Evolutionary conservation across 495 filamentous ascomycete genomes (phyloP).

Genomic region (Penicillium pulvis): DNA sequence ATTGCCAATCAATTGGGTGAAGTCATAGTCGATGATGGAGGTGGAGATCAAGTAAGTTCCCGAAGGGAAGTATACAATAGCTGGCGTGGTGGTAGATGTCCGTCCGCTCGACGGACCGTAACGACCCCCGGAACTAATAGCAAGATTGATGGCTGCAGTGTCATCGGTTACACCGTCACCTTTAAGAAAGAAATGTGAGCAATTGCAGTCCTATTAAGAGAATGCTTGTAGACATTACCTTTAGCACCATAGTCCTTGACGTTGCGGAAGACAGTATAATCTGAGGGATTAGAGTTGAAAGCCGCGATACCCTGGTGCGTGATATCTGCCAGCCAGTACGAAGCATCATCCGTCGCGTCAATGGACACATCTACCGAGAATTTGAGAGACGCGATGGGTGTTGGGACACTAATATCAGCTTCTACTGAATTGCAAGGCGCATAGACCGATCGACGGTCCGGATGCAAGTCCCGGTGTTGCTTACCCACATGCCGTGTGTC

Average conservation of each 20-base stretch:
- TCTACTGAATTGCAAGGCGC: not conserved
- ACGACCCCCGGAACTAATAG: constrained; percentile 56
- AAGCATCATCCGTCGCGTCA: constrained; percentile 24
- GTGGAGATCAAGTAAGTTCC: constrained; percentile 62
- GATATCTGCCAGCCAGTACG: constrained; percentile 72
- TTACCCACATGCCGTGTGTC: constrained; percentile 24
- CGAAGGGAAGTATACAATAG: constrained; percentile 64
- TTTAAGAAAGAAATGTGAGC: constrained; percentile 15
- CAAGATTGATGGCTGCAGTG: constrained; percentile 63
- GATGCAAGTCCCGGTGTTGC: not conserved
- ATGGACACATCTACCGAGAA: not conserved
- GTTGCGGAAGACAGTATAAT: constrained; percentile 75
- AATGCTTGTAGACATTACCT: constrained; percentile 32
- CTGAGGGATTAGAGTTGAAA: constrained; percentile 52
- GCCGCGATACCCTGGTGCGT: constrained; percentile 62
- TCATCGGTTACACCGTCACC: constrained; percentile 68
- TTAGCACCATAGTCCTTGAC: constrained; percentile 72
- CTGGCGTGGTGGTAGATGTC: constrained; percentile 55
- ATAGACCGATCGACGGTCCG: not conserved
- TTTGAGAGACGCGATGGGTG: not conserved
- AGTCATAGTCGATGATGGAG: constrained; percentile 61
- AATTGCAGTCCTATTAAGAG: not conserved
- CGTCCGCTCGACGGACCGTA: constrained; percentile 51
- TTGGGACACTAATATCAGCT: constrained; percentile 5
- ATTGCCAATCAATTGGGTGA: constrained; percentile 70